Percentiles rank a stretch among this genome's conserved stretches.
Evolutionary conservation across 2,329 filamentous ascomycete species (phyloP).

Genomic region (Elsinoe ampelina): DNA sequence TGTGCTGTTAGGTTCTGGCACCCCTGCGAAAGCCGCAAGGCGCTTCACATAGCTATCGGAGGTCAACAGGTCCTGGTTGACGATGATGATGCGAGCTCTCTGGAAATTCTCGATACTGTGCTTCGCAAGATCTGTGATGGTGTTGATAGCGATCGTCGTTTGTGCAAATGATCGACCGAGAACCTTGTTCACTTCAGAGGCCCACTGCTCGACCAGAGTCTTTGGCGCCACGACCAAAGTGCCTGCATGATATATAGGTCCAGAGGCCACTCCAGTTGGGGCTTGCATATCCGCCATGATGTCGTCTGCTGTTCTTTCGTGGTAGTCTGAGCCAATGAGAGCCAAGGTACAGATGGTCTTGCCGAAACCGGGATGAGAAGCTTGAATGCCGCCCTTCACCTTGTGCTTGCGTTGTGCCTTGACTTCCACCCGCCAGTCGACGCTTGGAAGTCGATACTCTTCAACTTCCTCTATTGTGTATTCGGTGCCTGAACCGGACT

Average conservation of each 20-base stretch:
- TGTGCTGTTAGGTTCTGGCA: constrained; percentile 31
- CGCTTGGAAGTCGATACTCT: constrained; percentile 40
- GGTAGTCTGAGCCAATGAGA: constrained; percentile 42
- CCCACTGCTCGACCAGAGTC: constrained; percentile 51
- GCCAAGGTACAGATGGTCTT: constrained; percentile 55
- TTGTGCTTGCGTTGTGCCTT: constrained; percentile 33
- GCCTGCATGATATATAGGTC: constrained; percentile 35
- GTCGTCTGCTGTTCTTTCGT: constrained; percentile 12
- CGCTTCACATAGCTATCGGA: constrained; percentile 39
- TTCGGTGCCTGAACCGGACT: constrained; percentile 29
- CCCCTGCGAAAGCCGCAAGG: constrained; percentile 43
- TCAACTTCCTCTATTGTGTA: constrained; percentile 49
- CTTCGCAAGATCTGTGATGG: constrained; percentile 30
- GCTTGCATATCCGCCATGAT: not conserved
- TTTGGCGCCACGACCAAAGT: constrained; percentile 52
- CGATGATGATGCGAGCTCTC: constrained; percentile 46
- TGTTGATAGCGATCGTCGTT: constrained; percentile 37
- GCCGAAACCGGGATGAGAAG: constrained; percentile 57
- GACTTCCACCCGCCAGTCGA: constrained; percentile 49
- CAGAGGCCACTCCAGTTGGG: constrained; percentile 15
- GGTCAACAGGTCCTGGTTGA: constrained; percentile 43
- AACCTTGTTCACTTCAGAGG: constrained; percentile 44
- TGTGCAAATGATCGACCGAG: constrained; percentile 26
- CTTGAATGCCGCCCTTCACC: constrained; percentile 52
- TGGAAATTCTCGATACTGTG: constrained; percentile 38